These are phyloP conservation scores for Chlorophyllum brunneum DNA, from an alignment of 768 basidiomycete genomes.

Conservation along the genomic window DNA sequence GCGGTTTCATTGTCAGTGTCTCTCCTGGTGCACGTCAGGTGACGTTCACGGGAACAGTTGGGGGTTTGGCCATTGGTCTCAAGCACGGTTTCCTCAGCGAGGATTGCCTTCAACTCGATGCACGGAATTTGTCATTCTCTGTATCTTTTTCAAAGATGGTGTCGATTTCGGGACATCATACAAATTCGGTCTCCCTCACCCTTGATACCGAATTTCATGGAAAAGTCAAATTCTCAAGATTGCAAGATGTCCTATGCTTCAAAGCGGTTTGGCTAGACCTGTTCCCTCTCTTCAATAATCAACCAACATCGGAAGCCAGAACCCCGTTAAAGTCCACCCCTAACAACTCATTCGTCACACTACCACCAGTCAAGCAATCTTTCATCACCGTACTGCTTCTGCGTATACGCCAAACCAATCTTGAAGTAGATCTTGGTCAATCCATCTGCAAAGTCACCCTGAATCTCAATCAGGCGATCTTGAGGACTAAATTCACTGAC, in stretches of 20 bases:
- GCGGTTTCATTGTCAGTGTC: constrained; percentile 81
- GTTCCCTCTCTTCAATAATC: constrained; percentile 67
- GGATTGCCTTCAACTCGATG: constrained; percentile 76
- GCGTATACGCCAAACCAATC: constrained; percentile 65
- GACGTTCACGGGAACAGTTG: constrained; percentile 74
- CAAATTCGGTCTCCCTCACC: constrained; percentile 64
- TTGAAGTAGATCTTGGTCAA: constrained; percentile 82
- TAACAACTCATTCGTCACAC: constrained; percentile 17
- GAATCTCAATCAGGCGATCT: constrained; percentile 55
- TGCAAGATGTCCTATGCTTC: constrained; percentile 92
- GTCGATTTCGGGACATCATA: constrained; percentile 26
- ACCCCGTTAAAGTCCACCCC: constrained; percentile 19
- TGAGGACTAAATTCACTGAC: constrained; percentile 67
- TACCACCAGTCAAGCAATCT: constrained; percentile 28
- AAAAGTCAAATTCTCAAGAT: constrained; percentile 73
- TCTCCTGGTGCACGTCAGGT: constrained; percentile 70
- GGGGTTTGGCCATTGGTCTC: constrained; percentile 75
- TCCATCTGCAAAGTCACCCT: constrained; percentile 74
- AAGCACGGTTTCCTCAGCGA: constrained; percentile 85
- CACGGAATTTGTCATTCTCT: constrained; percentile 79
- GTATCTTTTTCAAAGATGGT: constrained; percentile 60
- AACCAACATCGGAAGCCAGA: constrained; percentile 18
- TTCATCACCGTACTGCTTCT: constrained; percentile 64
- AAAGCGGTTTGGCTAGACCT: constrained; percentile 93
- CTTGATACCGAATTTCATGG: constrained; percentile 86